phyloP scores from a whole-genome alignment of 352 stramenopile genomes.

The Globisporangium polare region DNA sequence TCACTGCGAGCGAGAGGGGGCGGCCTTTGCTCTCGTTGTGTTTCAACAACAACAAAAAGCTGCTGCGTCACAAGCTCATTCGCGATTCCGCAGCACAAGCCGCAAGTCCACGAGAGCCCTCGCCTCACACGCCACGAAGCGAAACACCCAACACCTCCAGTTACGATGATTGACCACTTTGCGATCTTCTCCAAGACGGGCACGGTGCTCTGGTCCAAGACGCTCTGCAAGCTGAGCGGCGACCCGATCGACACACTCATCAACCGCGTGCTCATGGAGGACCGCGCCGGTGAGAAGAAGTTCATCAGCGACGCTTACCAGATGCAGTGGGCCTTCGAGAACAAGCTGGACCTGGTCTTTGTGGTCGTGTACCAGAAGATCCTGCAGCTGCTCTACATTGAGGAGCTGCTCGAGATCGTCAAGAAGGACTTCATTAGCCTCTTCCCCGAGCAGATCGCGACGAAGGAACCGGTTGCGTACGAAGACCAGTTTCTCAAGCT shows the following conservation, averaged over 20 bases:
- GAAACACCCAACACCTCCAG: neutral
- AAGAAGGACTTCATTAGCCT: conserved; percentile 75
- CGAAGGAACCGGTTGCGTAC: conserved; percentile 71
- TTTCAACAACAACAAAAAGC: conserved; percentile 6
- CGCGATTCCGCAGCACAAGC: neutral
- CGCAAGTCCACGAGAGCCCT: neutral
- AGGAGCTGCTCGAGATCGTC: conserved; percentile 88
- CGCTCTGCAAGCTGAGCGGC: conserved; percentile 80
- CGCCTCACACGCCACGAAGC: neutral
- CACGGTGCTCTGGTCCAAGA: conserved; percentile 87
- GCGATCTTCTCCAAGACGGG: conserved; percentile 91
- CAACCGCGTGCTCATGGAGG: conserved; percentile 87
- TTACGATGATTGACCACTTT: conserved; percentile 90
- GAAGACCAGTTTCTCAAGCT: conserved; percentile 80
- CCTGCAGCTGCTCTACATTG: conserved; percentile 88
- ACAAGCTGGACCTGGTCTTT: conserved; percentile 91
- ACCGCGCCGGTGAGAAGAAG: conserved; percentile 81
- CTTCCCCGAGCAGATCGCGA: conserved; percentile 73
- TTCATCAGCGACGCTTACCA: conserved; percentile 85
- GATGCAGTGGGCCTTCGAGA: conserved; percentile 91
- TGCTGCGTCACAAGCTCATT: neutral
- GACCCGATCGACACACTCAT: conserved; percentile 89
- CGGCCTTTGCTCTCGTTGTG: conserved; percentile 1
- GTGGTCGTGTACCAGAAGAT: conserved; percentile 92
- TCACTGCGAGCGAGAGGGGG: conserved; percentile 4